phyloP scores from a whole-genome alignment of 2,329 filamentous ascomycete species.

The Knufia fluminis region DNA sequence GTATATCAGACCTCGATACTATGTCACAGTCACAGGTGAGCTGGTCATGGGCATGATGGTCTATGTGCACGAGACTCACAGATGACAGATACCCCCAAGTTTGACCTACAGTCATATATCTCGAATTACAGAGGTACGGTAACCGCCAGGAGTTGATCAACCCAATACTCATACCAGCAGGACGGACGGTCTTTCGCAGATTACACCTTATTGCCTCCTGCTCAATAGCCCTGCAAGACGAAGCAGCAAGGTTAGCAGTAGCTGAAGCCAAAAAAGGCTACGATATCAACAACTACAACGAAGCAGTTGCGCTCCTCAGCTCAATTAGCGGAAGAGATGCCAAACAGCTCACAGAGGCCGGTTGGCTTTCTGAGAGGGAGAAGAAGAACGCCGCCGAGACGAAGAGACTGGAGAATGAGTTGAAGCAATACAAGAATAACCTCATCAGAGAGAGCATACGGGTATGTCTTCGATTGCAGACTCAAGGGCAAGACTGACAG shows the following conservation, averaged over 20 bases:
- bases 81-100: slow-evolving; percentile 64
- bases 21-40: slow-evolving; percentile 6
- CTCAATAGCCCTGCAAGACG: slow-evolving; percentile 65
- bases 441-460: slow-evolving; percentile 93
- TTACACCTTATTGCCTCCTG: slow-evolving; percentile 71
- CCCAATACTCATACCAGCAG: slow-evolving; percentile 36
- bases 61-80: not conserved
- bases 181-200: slow-evolving; percentile 70
- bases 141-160: not conserved
- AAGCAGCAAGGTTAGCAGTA: slow-evolving; percentile 72
- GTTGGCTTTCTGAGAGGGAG: slow-evolving; percentile 65
- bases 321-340: slow-evolving; percentile 56
- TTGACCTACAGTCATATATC: slow-evolving; percentile 86
- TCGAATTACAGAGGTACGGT: slow-evolving; percentile 71
- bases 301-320: slow-evolving; percentile 55
- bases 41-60: not conserved
- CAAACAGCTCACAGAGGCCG: slow-evolving; percentile 56
- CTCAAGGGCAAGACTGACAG: not conserved
- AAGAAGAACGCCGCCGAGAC: slow-evolving; percentile 61
- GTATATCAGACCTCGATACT: slow-evolving; percentile 4
- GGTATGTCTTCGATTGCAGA: slow-evolving; percentile 40
- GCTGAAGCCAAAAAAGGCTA: slow-evolving; percentile 65
- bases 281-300: slow-evolving; percentile 63
- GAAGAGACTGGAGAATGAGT: slow-evolving; percentile 67
- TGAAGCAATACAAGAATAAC: slow-evolving; percentile 93